Conservation (phyloP, 805 yeast species). For the Ogataea angusta region DNA sequence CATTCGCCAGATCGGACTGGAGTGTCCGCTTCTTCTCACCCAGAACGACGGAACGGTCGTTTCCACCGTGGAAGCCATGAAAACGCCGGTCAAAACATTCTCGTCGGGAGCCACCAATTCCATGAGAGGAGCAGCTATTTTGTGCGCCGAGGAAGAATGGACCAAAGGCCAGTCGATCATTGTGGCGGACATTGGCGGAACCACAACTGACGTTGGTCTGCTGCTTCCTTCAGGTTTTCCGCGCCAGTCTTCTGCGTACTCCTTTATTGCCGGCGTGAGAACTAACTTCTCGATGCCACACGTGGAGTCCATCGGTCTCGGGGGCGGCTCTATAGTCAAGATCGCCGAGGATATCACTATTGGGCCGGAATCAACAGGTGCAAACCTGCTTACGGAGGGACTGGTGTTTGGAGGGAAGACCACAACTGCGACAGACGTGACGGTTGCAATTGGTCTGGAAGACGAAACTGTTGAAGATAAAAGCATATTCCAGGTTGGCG, state of each 20-base stretch:
- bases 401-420: constrained; percentile 6
- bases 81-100: constrained; percentile 7
- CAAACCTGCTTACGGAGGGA: background rate
- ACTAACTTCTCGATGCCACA: constrained; percentile 11
- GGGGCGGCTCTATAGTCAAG: constrained; percentile 7
- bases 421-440: constrained; percentile 3
- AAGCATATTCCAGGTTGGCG: constrained; percentile 26
- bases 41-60: constrained; percentile 10
- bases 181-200: constrained; percentile 8
- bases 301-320: constrained; percentile 8
- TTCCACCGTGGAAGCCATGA: constrained; percentile 4
- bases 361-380: constrained; percentile 7
- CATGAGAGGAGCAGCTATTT: constrained; percentile 10
- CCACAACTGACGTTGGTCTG: constrained; percentile 9
- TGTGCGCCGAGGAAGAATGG: constrained; percentile 3
- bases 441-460: constrained; percentile 13
- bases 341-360: background rate
- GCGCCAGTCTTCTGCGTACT: constrained; percentile 7
- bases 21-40: constrained; percentile 4
- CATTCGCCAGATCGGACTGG: constrained; percentile 2
- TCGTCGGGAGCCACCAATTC: constrained; percentile 11
- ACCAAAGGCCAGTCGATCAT: background rate
- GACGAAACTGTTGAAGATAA: background rate
- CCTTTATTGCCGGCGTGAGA: constrained; percentile 8
- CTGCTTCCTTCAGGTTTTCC: constrained; percentile 9